Base-by-base conservation (phyloP, 2,329 filamentous ascomycete species). In the Calycina herbarum region DNA sequence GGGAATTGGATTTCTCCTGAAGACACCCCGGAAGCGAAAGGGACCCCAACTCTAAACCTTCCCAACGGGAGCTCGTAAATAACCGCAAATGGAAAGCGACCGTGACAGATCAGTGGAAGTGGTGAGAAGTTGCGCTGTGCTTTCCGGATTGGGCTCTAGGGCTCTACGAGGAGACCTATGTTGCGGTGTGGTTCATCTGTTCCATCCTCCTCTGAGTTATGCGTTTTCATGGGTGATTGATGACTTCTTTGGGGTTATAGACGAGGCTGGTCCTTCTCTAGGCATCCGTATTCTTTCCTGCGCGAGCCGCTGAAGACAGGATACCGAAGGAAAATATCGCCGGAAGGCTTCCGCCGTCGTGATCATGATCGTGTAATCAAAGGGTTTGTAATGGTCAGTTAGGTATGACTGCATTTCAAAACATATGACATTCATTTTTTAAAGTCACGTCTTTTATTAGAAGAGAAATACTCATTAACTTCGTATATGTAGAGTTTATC, bases 61-160 rank as follows among this genome's bases (percentile, higher is more conserved):
- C 11, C 38, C 38, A 40, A 5, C 38, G 38, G 38, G 38, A 5
- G 38, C 20, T 54, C 48, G 48, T 24, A 13, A 24, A 54, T 54
- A 24, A 8, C 48, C 48, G 27, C 20, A 54, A 54, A 54, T 24
- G 48, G 48, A 24, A 13, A 48, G 11, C 20, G 20, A 24, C 48
- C 48, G 48, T 54, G 48, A 27, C 48, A 27, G 48, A 11, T 27
- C 48, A 27, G 24, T 27, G 11, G 48, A 24, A 8, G 48, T 8
- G 24, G 11, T 54, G 24, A 24, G 10, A 54, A 24, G 3, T 11
- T 54, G 8, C 48, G 48, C 48, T 54, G 48, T 54, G 48, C 20
- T 27, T 54, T 54, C 48, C 48, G 20, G 48, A 54, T 54, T 54
- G 48, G 20, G 48, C 24, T 27, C 48, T 54, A 54, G 48, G 20